Conservation (phyloP, 257 asterid genomes). For the Rubia yunnanensis region DNA sequence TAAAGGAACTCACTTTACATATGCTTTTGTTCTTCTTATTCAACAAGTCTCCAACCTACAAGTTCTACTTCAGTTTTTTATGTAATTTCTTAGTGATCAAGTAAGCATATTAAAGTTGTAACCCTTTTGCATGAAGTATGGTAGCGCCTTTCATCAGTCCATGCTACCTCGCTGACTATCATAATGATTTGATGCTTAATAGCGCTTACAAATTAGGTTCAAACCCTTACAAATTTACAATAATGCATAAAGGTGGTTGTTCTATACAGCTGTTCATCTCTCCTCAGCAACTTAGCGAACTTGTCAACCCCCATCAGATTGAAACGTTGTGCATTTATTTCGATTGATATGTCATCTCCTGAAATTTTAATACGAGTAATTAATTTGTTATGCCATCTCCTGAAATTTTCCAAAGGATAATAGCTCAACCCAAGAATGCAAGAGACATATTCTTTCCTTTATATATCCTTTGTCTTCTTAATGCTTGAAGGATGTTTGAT, state of each 20-base stretch:
- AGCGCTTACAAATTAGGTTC: neutral
- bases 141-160: neutral
- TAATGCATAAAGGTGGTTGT: neutral
- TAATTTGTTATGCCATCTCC: neutral
- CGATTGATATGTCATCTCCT: neutral
- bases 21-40: neutral
- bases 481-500: constrained; percentile 9
- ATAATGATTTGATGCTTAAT: neutral
- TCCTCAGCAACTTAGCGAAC: neutral
- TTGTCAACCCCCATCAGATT: neutral
- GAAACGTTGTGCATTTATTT: neutral
- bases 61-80: neutral
- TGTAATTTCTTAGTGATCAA: neutral
- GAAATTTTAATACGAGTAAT: neutral
- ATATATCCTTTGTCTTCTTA: neutral
- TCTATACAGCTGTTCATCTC: neutral
- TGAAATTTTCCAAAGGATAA: neutral
- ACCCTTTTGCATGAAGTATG: neutral
- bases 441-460: neutral
- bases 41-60: neutral
- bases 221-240: neutral
- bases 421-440: neutral
- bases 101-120: neutral
- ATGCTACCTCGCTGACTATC: neutral
- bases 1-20: constrained; percentile 21